A percentile compares a stretch with the other conserved stretches of the same genome.
These are phyloP conservation scores for Epichloe typhina DNA, from an alignment of 2,329 filamentous ascomycete genomes.

Conservation along the genomic window DNA sequence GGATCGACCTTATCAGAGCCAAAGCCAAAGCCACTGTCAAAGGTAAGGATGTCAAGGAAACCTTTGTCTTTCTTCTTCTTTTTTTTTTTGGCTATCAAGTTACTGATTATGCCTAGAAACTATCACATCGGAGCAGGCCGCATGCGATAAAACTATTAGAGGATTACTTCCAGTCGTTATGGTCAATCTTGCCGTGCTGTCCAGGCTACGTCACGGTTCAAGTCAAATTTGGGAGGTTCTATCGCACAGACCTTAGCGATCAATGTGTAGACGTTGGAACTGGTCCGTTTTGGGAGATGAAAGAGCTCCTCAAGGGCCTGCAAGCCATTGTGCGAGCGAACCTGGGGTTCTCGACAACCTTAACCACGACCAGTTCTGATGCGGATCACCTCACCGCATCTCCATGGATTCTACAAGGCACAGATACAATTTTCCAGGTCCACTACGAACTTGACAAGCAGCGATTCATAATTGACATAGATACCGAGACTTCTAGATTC, in stretches of 20 bases:
- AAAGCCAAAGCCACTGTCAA: background rate
- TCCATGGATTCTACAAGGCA: conserved; percentile 10
- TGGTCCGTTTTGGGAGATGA: conserved; percentile 10
- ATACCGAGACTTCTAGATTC: conserved; percentile 14
- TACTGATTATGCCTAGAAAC: background rate
- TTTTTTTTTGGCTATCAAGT: background rate
- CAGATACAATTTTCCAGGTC: conserved; percentile 15
- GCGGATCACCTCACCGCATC: conserved; percentile 5
- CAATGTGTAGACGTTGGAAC: conserved; percentile 10
- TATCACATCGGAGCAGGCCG: background rate
- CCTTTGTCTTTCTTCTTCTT: background rate
- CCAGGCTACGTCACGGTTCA: conserved; percentile 15
- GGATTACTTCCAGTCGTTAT: conserved; percentile 7
- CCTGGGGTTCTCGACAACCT: conserved; percentile 15
- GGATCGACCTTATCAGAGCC: background rate
- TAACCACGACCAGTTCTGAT: conserved; percentile 16
- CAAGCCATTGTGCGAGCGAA: conserved; percentile 1
- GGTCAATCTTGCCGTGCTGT: conserved; percentile 10
- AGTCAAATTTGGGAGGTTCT: conserved; percentile 17
- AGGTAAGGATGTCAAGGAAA: background rate
- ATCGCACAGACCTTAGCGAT: conserved; percentile 11
- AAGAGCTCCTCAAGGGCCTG: conserved; percentile 2
- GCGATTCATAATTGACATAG: conserved; percentile 14
- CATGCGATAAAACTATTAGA: conserved; percentile 6
- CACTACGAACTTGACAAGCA: conserved; percentile 8